These are phyloP conservation scores for Sporisorium exsertum DNA, from an alignment of 1,284 basidiomycete genomes.

Conservation along the genomic window DNA sequence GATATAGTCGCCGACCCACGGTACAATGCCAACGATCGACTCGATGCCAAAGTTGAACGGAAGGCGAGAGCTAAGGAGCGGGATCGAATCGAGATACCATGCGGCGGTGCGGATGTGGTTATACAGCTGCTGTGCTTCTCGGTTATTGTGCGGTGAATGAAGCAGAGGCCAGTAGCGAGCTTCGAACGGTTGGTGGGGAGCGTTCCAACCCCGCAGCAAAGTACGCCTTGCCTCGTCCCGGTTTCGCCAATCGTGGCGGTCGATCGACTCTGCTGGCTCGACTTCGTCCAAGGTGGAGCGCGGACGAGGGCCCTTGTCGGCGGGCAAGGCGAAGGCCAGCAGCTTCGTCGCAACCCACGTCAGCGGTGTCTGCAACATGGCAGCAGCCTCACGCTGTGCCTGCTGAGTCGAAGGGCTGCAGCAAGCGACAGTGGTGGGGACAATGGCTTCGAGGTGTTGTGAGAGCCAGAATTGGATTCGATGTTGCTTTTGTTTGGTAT, in stretches of 20 bases:
- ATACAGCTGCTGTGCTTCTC: slow-evolving; percentile 67
- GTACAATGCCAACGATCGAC: slow-evolving; percentile 58
- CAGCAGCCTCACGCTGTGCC: slow-evolving; percentile 2
- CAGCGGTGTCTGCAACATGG: slow-evolving; percentile 13
- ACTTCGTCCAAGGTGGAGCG: slow-evolving; percentile 17
- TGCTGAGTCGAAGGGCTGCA: not conserved
- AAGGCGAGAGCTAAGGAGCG: slow-evolving; percentile 33
- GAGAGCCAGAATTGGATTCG: not conserved
- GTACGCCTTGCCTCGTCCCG: slow-evolving; percentile 10
- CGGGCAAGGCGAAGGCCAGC: slow-evolving; percentile 14
- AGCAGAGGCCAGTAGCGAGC: slow-evolving; percentile 23
- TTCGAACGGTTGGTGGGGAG: slow-evolving; percentile 8
- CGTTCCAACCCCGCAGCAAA: not conserved
- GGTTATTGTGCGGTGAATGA: slow-evolving; percentile 19
- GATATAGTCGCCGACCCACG: slow-evolving; percentile 62
- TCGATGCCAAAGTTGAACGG: slow-evolving; percentile 60
- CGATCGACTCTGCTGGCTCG: slow-evolving; percentile 3
- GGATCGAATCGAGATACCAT: slow-evolving; percentile 58
- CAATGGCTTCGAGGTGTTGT: not conserved
- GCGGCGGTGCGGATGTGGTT: slow-evolving; percentile 63
- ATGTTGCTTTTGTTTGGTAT: not conserved
- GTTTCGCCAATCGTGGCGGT: slow-evolving; percentile 1
- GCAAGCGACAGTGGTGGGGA: not conserved
- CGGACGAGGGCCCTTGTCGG: slow-evolving; percentile 20
- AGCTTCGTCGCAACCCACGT: slow-evolving; percentile 28